Percentiles rank a stretch among this genome's conserved stretches.
Conservation (phyloP, 176 grass and related monocot genomes). For the Phyllostachys edulis region DNA sequence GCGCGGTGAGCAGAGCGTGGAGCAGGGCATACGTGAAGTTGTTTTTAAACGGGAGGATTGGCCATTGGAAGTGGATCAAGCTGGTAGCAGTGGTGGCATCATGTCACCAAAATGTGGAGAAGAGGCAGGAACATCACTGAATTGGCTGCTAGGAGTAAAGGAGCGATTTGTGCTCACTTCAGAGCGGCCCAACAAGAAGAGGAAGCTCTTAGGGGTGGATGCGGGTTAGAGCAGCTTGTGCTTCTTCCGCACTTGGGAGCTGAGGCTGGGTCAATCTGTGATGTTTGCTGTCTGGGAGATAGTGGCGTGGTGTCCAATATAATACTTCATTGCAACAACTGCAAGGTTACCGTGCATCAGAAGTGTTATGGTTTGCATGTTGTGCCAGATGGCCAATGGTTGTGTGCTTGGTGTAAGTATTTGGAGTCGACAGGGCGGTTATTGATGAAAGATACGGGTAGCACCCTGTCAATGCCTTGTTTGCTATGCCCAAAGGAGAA, state of each 20-base stretch:
- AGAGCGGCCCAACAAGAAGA: conserved; percentile 95
- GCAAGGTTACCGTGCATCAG: conserved; percentile 77
- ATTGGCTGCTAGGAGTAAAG: conserved; percentile 59
- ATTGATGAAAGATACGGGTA: conserved; percentile 18
- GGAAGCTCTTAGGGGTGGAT: conserved; percentile 79
- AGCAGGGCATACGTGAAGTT: conserved; percentile 28
- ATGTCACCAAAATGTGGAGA: conserved; percentile 9
- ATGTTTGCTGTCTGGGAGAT: conserved; percentile 74
- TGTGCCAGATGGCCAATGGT: conserved; percentile 54
- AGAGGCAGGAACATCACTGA: conserved; percentile 33
- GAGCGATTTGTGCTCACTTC: conserved; percentile 82
- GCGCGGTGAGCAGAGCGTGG: conserved; percentile 29
- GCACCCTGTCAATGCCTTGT: conserved; percentile 44
- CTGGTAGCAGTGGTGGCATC: conserved; percentile 14
- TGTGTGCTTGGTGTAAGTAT: conserved; percentile 74
- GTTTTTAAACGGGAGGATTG: conserved; percentile 26
- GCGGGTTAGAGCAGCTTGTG: conserved; percentile 78
- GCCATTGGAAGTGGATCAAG: conserved; percentile 32
- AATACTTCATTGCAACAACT: conserved; percentile 63
- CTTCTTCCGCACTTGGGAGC: conserved; percentile 49
- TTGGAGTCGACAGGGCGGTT: conserved; percentile 36
- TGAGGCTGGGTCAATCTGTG: conserved; percentile 48
- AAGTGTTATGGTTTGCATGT: conserved; percentile 90
- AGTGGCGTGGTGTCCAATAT: conserved; percentile 46
- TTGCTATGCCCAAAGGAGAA: conserved; percentile 81